Base-by-base conservation (phyloP, 2,329 filamentous ascomycete species). In the Colletotrichum spaethianum region DNA sequence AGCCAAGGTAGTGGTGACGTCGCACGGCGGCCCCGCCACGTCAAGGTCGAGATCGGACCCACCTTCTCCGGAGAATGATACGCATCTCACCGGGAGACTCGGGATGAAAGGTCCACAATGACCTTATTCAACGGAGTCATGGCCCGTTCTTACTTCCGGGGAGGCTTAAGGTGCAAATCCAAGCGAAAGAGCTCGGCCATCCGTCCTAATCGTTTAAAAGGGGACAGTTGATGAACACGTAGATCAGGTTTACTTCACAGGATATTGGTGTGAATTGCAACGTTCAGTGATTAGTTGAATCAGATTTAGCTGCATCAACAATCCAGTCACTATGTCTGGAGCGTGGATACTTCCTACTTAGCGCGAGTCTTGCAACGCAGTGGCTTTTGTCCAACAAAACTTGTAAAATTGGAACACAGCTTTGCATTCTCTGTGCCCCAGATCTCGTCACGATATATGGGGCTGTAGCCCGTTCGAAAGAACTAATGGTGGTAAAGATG, bases 121-220 rank as follows among this genome's bases (percentile, higher is more conserved):
- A 23, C 63, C 48, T 42, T 62, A 50, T 62, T 55, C 40, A 36
- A 67, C 63, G 56, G 48, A 48, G 44, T 33, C 63, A 31, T 40
- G 48, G 55, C 20, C 63, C 46, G 46, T 50, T 36, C 42, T 40
- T 28, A 18, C 8, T 36, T 9, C 36, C 14, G 33, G 20, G 52
- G 48, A 20, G 50, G 20, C 23, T 16, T 28, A 12, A 11, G 38
- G 46, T 61, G 20, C 40, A 28, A 50, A 52, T 42, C 53, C 33
- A n/a, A 40, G 53, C 9, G 18, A 26, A 16, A 14, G n/a, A 23
- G 6, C 26, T 33, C 20, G 36, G 12, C 48, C 26, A 4, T 5
- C 12, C 16, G 3, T 31, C 8, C 1, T 12, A 33, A 3, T 14
- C 12, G 20, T 11, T n/a, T 18, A 44, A 23, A 44, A 18, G 52